Evolutionary conservation across 176 grass and related monocot species (phyloP).

Genomic region (Triticum timopheevii): DNA sequence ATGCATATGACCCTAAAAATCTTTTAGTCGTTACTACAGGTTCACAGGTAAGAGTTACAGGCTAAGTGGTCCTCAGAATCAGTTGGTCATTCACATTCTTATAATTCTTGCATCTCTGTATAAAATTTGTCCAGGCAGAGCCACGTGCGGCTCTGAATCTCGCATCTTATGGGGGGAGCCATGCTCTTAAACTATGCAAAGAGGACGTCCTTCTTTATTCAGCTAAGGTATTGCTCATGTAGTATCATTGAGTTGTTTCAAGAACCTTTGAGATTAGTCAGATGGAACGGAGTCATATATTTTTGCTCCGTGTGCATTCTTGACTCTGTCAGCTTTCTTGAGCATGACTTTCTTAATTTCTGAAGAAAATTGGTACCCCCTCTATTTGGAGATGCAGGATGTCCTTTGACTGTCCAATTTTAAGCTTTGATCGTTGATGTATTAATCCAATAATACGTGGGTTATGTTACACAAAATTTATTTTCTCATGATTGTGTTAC

Average conservation of each 20-base stretch:
- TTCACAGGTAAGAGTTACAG: slow-evolving; percentile 84
- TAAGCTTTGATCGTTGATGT: neutral
- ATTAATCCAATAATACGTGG: slow-evolving; percentile 5
- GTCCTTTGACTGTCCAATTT: neutral
- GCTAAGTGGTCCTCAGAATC: slow-evolving; percentile 23
- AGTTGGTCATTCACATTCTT: slow-evolving; percentile 10
- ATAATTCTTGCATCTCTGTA: slow-evolving; percentile 34
- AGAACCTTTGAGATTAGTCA: slow-evolving; percentile 24
- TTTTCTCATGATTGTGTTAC: neutral
- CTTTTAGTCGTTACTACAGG: slow-evolving; percentile 95
- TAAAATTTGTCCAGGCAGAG: slow-evolving; percentile 73
- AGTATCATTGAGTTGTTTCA: slow-evolving; percentile 17
- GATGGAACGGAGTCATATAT: neutral
- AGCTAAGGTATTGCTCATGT: slow-evolving; percentile 67
- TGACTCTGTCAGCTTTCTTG: slow-evolving; percentile 6
- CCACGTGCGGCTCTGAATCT: slow-evolving; percentile 95
- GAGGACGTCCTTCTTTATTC: slow-evolving; percentile 95
- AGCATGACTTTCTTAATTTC: slow-evolving; percentile 3
- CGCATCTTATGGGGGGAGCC: slow-evolving; percentile 92
- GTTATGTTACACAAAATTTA: neutral
- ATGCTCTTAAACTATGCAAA: slow-evolving; percentile 85
- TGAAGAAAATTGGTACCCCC: slow-evolving; percentile 8
- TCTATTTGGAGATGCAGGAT: neutral
- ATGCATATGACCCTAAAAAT: slow-evolving; percentile 91
- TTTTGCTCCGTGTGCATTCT: neutral